phyloP scores from a whole-genome alignment of 2,329 filamentous ascomycete genomes.

The Rhynchosporium secalis region DNA sequence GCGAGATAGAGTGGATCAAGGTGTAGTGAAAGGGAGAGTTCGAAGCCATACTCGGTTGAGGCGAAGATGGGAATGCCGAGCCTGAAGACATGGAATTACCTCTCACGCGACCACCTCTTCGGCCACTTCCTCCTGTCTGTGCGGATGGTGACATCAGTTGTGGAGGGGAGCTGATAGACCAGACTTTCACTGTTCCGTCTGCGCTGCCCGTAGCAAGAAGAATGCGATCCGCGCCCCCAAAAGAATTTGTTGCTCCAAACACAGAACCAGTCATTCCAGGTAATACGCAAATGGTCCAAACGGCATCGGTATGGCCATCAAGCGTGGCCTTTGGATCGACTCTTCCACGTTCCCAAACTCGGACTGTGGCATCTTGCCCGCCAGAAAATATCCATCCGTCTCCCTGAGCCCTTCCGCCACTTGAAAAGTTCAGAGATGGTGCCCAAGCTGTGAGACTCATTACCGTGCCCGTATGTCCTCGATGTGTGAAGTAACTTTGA shows the following conservation, averaged over 20 bases:
- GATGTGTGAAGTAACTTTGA: constrained; percentile 89
- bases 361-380: constrained; percentile 87
- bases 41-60: constrained; percentile 84
- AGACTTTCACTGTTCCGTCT: constrained; percentile 88
- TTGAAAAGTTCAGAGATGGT: constrained; percentile 83
- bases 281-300: constrained; percentile 93
- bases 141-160: constrained; percentile 70
- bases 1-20: constrained; percentile 81
- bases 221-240: constrained; percentile 81
- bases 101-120: constrained; percentile 75
- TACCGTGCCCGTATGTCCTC: constrained; percentile 89
- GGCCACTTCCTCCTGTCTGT: constrained; percentile 61
- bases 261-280: constrained; percentile 78
- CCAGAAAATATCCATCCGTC: constrained; percentile 99
- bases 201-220: constrained; percentile 88
- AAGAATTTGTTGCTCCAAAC: constrained; percentile 73
- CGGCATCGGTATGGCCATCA: constrained; percentile 91
- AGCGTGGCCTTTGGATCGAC: constrained; percentile 95
- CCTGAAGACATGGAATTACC: constrained; percentile 94
- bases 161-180: constrained; percentile 90
- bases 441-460: constrained; percentile 86
- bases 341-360: constrained; percentile 92
- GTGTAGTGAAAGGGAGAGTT: constrained; percentile 85
- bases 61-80: constrained; percentile 85
- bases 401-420: constrained; percentile 80